Evolutionary conservation across 345 rosid genomes (phyloP).

Genomic region (Gynandropsis gynandra): DNA sequence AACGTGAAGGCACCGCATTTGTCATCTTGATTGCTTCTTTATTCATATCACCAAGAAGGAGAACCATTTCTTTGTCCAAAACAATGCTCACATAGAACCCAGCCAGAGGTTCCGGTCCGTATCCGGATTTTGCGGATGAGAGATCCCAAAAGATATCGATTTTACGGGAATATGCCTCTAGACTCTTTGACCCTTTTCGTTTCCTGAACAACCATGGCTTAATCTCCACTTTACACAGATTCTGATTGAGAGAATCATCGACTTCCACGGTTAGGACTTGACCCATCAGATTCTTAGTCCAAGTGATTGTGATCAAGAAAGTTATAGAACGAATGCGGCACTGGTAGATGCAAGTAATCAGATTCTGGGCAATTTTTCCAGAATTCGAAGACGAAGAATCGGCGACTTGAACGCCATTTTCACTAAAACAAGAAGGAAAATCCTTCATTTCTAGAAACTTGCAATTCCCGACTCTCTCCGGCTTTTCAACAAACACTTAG

Average conservation of each 20-base stretch:
- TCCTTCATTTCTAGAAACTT: constrained; percentile 53
- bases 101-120: constrained; percentile 79
- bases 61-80: constrained; percentile 61
- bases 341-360: constrained; percentile 69
- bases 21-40: constrained; percentile 85
- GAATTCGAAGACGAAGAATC: constrained; percentile 66
- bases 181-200: constrained; percentile 81
- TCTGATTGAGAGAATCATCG: constrained; percentile 66
- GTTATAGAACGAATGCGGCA: constrained; percentile 54
- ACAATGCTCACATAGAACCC: constrained; percentile 78
- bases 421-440: constrained; percentile 94
- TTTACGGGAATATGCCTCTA: constrained; percentile 60
- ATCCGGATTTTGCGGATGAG: constrained; percentile 71
- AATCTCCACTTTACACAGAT: constrained; percentile 83
- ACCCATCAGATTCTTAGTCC: constrained; percentile 95
- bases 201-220: constrained; percentile 93
- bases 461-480: constrained; percentile 20
- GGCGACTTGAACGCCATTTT: constrained; percentile 80
- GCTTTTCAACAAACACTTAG: constrained; percentile 32
- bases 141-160: constrained; percentile 84
- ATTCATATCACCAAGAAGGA: constrained; percentile 85
- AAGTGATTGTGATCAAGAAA: constrained; percentile 66
- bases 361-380: constrained; percentile 58
- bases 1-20: constrained; percentile 30
- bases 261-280: constrained; percentile 68